A percentile compares a stretch with the other conserved stretches of the same genome.
phyloP scores from a whole-genome alignment of 352 stramenopile species.

The Phytophthora megakarya region DNA sequence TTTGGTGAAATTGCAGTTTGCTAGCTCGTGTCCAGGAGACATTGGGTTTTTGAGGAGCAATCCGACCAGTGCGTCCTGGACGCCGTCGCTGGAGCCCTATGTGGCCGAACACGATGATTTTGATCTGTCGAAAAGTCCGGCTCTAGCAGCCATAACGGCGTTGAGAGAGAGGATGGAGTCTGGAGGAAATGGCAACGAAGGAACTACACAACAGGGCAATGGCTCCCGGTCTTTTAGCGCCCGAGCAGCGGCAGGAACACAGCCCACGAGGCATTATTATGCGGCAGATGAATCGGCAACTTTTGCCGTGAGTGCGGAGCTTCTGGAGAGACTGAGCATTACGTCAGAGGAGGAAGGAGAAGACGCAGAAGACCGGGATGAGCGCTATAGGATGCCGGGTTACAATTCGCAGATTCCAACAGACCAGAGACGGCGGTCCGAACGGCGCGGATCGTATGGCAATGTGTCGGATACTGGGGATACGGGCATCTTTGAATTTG shows the following conservation, averaged over 20 bases:
- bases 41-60: constrained; percentile 61
- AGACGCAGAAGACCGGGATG: constrained; percentile 23
- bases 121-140: constrained; percentile 72
- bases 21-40: constrained; percentile 69
- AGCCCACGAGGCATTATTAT: constrained; percentile 36
- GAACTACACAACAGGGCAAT: constrained; percentile 24
- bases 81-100: constrained; percentile 31
- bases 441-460: constrained; percentile 59
- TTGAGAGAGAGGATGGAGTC: constrained; percentile 46
- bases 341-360: constrained; percentile 42
- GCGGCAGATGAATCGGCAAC: constrained; percentile 38
- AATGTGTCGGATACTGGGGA: constrained; percentile 55
- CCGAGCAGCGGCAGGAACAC: constrained; percentile 16
- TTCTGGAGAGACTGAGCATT: constrained; percentile 43
- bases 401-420: constrained; percentile 26
- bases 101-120: constrained; percentile 53
- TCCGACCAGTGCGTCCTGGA: constrained; percentile 48
- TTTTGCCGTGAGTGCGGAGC: constrained; percentile 39
- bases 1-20: constrained; percentile 44
- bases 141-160: constrained; percentile 68
- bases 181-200: constrained; percentile 12
- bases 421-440: constrained; percentile 36
- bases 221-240: constrained; percentile 32
- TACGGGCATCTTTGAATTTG: constrained; percentile 77
- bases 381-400: constrained; percentile 33